phyloP scores from a whole-genome alignment of 805 yeast species.

The Hanseniaspora thailandica region DNA sequence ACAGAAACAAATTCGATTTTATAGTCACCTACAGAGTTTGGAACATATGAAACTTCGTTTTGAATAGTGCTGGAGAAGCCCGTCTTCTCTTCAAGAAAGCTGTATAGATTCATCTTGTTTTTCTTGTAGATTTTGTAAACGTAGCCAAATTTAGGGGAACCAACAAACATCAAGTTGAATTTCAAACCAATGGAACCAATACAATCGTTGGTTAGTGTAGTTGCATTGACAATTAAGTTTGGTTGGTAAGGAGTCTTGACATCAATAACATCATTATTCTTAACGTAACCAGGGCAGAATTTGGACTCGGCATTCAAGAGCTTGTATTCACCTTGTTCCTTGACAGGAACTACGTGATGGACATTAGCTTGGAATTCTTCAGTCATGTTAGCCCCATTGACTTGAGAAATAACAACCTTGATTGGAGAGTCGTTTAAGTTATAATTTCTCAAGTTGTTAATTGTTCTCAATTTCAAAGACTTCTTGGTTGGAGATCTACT shows the following conservation, averaged over 20 bases:
- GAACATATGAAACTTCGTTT: constrained; percentile 55
- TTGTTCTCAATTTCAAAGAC: constrained; percentile 24
- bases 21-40: constrained; percentile 71
- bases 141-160: constrained; percentile 72
- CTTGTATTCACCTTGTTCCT: constrained; percentile 55
- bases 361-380: constrained; percentile 22
- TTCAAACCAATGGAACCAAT: constrained; percentile 82
- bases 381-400: constrained; percentile 16
- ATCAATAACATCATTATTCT: constrained; percentile 42
- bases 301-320: constrained; percentile 45
- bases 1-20: constrained; percentile 57
- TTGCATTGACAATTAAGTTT: constrained; percentile 31
- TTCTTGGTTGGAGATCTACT: constrained; percentile 31
- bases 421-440: constrained; percentile 26
- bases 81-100: constrained; percentile 29
- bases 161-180: constrained; percentile 56
- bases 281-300: constrained; percentile 55
- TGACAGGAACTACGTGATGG: constrained; percentile 30
- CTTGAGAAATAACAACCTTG: constrained; percentile 27
- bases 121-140: constrained; percentile 49
- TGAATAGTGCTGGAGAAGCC: constrained; percentile 35
- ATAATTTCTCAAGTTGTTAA: constrained; percentile 21
- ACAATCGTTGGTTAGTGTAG: constrained; percentile 67
- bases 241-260: constrained; percentile 53
- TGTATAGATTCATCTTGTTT: constrained; percentile 28